Percentiles rank a stretch among this genome's conserved stretches.
Evolutionary conservation across 2,329 filamentous ascomycete species (phyloP).

Genomic region (Leptographium wingfieldii): DNA sequence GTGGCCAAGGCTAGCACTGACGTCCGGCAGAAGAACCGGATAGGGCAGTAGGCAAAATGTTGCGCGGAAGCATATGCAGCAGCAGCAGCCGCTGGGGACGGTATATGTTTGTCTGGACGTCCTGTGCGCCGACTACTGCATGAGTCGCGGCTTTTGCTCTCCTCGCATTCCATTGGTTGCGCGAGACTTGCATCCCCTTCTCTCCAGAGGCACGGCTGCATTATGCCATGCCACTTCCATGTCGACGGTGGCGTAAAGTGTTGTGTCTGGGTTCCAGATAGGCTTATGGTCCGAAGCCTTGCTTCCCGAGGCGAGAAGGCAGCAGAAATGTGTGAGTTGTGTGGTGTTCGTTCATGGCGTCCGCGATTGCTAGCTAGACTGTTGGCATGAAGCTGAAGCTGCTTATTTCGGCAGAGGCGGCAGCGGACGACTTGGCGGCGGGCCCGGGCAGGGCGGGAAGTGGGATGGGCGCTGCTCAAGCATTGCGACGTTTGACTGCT

Average conservation of each 20-base stretch:
- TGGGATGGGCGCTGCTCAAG: conserved; percentile 48
- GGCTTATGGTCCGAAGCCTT: neutral
- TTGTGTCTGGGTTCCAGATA: neutral
- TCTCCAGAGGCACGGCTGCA: neutral
- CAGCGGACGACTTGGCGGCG: conserved; percentile 50
- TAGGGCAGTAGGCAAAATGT: neutral
- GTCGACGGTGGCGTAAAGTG: neutral
- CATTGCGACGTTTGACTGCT: conserved; percentile 13
- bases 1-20: neutral
- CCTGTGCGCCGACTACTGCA: neutral
- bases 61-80: neutral
- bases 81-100: neutral
- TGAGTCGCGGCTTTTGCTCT: neutral
- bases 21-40: neutral
- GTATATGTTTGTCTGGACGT: too few relatives aligned
- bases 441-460: conserved; percentile 54
- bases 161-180: neutral
- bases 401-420: conserved; percentile 46
- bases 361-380: neutral
- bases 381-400: conserved; percentile 20
- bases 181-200: neutral
- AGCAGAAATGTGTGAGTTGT: neutral
- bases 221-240: neutral
- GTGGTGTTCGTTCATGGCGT: neutral
- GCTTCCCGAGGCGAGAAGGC: neutral